Percentiles rank a stretch among this genome's conserved stretches.
Evolutionary conservation across 768 basidiomycete species (phyloP).

Genomic region (Coprinellus aureogranulatus): DNA sequence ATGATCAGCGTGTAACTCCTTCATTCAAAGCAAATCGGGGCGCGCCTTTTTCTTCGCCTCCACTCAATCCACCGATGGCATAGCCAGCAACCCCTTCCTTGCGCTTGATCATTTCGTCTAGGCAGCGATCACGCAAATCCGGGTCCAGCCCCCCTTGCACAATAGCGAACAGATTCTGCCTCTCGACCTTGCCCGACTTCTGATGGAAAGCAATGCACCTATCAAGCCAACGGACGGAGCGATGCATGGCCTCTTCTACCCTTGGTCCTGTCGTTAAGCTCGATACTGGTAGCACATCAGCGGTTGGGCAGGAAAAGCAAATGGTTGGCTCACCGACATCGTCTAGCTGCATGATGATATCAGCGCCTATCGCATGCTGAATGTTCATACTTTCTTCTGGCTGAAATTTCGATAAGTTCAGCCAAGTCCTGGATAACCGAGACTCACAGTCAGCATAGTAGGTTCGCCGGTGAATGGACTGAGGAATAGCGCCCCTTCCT

Average conservation of each 20-base stretch:
- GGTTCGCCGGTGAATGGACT: constrained; percentile 86
- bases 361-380: constrained; percentile 87
- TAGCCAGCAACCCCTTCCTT: constrained; percentile 81
- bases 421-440: not conserved
- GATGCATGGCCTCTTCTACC: constrained; percentile 84
- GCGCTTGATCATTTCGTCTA: constrained; percentile 79
- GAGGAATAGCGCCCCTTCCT: constrained; percentile 82
- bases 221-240: constrained; percentile 88
- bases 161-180: constrained; percentile 88
- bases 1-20: not conserved
- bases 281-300: constrained; percentile 47
- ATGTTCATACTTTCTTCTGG: constrained; percentile 90
- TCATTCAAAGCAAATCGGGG: not conserved
- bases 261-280: constrained; percentile 79
- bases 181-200: constrained; percentile 56
- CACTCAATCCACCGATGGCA: constrained; percentile 87
- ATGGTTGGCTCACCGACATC: constrained; percentile 68
- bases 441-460: constrained; percentile 79
- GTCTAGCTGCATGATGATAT: constrained; percentile 94
- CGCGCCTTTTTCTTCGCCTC: constrained; percentile 87
- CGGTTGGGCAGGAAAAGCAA: not conserved
- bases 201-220: constrained; percentile 79
- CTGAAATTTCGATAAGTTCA: constrained; percentile 32
- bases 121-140: constrained; percentile 66
- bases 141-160: constrained; percentile 84